Evolutionary conservation across 768 basidiomycete species (phyloP).

Genomic region (Hysterangium stoloniferum): DNA sequence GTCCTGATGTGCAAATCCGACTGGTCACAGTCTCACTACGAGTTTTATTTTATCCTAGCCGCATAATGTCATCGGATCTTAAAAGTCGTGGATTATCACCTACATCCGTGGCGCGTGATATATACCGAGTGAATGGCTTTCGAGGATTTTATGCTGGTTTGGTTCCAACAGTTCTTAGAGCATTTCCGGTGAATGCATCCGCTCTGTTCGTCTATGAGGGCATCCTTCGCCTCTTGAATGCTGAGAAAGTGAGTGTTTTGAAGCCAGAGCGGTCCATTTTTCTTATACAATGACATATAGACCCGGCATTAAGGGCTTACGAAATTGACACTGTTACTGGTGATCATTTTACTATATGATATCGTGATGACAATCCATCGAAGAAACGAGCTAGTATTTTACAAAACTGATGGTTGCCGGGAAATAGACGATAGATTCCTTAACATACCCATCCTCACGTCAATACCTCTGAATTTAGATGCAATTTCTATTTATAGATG

Average conservation of each 20-base stretch:
- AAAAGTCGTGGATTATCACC: constrained; percentile 37
- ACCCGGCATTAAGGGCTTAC: too few species aligned
- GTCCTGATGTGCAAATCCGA: not conserved
- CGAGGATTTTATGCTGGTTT: constrained; percentile 60
- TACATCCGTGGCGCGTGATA: constrained; percentile 39
- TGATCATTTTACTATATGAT: too few species aligned
- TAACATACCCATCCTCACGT: too few species aligned
- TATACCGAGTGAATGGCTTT: constrained; percentile 44
- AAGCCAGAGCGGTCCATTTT: too few species aligned
- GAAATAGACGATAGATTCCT: too few species aligned
- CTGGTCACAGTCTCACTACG: constrained; percentile 3
- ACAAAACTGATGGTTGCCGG: too few species aligned
- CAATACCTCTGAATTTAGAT: too few species aligned
- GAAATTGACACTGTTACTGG: too few species aligned
- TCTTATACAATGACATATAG: too few species aligned
- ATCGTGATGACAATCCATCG: too few species aligned
- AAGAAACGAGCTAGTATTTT: too few species aligned
- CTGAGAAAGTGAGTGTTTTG: constrained; percentile 73
- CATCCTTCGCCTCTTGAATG: constrained; percentile 53
- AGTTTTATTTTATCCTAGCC: constrained; percentile 28
- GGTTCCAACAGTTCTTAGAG: constrained; percentile 58
- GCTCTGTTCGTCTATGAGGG: constrained; percentile 77
- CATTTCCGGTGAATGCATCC: constrained; percentile 74
- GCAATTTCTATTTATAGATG: too few species aligned
- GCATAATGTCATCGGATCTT: constrained; percentile 54